phyloP scores from a whole-genome alignment of 2,329 filamentous ascomycete species.

The Stachybotrys echinatus region DNA sequence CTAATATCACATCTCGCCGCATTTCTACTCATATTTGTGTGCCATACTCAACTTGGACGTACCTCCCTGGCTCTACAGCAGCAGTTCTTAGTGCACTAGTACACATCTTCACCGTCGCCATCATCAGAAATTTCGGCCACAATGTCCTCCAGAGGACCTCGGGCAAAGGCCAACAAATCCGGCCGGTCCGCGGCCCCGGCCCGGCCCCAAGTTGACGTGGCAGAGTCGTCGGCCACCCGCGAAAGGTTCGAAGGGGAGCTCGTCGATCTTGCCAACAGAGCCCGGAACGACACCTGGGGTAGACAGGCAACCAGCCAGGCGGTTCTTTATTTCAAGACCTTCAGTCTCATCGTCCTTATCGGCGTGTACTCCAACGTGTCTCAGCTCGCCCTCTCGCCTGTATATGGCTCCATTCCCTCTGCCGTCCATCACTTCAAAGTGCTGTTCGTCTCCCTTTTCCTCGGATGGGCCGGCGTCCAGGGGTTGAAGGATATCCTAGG shows the following conservation, averaged over 20 bases:
- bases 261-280: slow-evolving; percentile 41
- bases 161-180: slow-evolving; percentile 1
- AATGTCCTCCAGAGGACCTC: background rate
- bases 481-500: slow-evolving; percentile 41
- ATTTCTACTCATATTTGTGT: background rate
- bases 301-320: slow-evolving; percentile 30
- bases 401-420: slow-evolving; percentile 81
- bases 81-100: no score
- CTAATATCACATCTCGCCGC: background rate
- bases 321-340: slow-evolving; percentile 29
- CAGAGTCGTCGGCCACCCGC: no score
- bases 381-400: slow-evolving; percentile 72
- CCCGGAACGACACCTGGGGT: slow-evolving; percentile 22
- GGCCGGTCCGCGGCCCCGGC: slow-evolving; percentile 12
- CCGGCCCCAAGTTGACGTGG: slow-evolving; percentile 28
- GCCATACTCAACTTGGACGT: no score
- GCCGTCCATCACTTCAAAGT: slow-evolving; percentile 65
- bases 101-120: background rate
- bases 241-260: slow-evolving; percentile 50
- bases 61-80: no score
- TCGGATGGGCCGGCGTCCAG: slow-evolving; percentile 67
- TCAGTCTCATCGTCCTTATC: slow-evolving; percentile 24
- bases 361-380: slow-evolving; percentile 66
- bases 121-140: no score
- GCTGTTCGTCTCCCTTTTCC: slow-evolving; percentile 60